Evolutionary conservation across 129 eudicot species (phyloP), one percentile per base, ranked within the genome.

Genomic region (Tagetes patula): DNA sequence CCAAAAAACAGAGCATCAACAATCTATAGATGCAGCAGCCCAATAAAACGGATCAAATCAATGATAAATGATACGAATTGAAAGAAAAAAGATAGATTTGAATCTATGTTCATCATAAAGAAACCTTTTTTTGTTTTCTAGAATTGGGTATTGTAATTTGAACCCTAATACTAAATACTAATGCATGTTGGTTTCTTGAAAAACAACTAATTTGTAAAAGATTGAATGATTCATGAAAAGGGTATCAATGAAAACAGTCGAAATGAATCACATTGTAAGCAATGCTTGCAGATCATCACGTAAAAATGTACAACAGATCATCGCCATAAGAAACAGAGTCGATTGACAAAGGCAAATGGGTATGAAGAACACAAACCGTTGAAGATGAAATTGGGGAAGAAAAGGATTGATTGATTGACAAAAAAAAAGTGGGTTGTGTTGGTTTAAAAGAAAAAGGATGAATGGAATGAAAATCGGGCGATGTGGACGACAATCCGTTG

Each of bases 381-480:
- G 52, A 14, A 43, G 6, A 13, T 62, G 58, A 62, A 47, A 62
- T 47, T 3, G 2, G 27, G 27, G 27, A 59, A 59, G 65, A 59
- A 59, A 50, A 50, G 0, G 58, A 4, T 50, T 50, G 58, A 50
- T 50, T 31, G 6, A 13, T 50, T 50, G 58, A 14, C 31, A 59
- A 12, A 38, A 61, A 56, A 56, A 76, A 50, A 55, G 27, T 11
- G 64, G 72, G 33, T 4, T 37, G 64, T 71, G 71, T 74, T 64
- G 63, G 71, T 74, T 63, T 74, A 74, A 72, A 69, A 69, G 74
- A 71, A 69, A 54, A 71, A 27, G 71, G 55, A 43, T 67, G 55
- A 45, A 45, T 54, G 75, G 79, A 74, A 64, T 74, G 79, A 64
- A 74, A 74, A 12, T 64, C 79, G 79, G 79, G 53, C 41, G 78